phyloP scores from a whole-genome alignment of 225 moss, liverwort and hornwort genomes.

The Neckera pumila region DNA sequence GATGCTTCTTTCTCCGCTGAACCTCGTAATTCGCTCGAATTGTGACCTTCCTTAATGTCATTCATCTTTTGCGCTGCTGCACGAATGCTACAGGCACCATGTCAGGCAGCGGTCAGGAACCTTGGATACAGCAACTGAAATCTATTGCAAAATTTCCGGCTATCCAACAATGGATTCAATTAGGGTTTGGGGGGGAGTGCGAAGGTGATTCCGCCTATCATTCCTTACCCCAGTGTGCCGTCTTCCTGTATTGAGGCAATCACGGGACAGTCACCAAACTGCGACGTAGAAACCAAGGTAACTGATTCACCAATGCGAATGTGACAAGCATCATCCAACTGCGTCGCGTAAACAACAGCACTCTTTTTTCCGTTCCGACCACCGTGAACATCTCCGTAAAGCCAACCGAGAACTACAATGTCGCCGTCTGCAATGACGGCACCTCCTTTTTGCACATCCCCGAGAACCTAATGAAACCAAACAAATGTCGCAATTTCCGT shows the following conservation, averaged over 20 bases:
- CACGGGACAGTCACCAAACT: slow-evolving; percentile 11
- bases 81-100: slow-evolving; percentile 37
- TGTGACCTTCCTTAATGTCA: background rate
- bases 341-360: slow-evolving; percentile 49
- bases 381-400: slow-evolving; percentile 52
- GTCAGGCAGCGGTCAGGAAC: slow-evolving; percentile 20
- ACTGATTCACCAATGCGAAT: slow-evolving; percentile 38
- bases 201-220: background rate
- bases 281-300: background rate
- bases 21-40: background rate
- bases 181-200: background rate
- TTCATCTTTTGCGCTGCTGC: slow-evolving; percentile 28
- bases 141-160: background rate
- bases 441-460: slow-evolving; percentile 62
- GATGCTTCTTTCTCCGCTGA: background rate
- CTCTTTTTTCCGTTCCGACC: slow-evolving; percentile 41
- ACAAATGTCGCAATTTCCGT: background rate
- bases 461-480: slow-evolving; percentile 36
- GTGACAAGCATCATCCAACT: slow-evolving; percentile 34
- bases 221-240: slow-evolving; percentile 30
- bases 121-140: background rate
- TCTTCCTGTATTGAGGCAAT: slow-evolving; percentile 47
- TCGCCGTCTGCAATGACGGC: slow-evolving; percentile 62
- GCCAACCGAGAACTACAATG: slow-evolving; percentile 60
- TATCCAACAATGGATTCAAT: background rate